These are phyloP conservation scores for Francoa sonchifolia DNA, from an alignment of 441 rosid genomes.

Conservation along the genomic window DNA sequence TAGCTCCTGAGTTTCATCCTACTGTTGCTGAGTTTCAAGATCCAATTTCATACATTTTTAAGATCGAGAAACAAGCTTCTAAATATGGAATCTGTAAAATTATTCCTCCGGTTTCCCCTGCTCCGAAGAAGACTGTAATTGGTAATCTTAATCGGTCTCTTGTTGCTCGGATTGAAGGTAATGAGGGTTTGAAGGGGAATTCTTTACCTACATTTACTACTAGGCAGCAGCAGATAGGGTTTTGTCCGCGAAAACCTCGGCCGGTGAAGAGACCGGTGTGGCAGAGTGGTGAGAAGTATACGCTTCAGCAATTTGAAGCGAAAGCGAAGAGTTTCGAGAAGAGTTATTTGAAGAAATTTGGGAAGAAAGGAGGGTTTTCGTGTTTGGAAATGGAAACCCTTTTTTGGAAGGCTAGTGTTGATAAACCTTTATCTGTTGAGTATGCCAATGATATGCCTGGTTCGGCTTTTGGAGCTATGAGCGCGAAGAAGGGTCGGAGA, in stretches of 20 bases:
- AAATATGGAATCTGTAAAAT: slow-evolving; percentile 96
- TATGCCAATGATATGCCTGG: slow-evolving; percentile 99
- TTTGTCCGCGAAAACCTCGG: too few relatives aligned
- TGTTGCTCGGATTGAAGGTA: slow-evolving; percentile 11
- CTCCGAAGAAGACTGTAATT: slow-evolving; percentile 73
- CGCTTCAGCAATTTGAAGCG: slow-evolving; percentile 86
- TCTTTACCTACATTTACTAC: slow-evolving; percentile 82
- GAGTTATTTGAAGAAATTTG: slow-evolving; percentile 48
- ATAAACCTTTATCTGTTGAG: slow-evolving; percentile 78
- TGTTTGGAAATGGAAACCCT: slow-evolving; percentile 68
- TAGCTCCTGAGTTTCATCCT: slow-evolving; percentile 88
- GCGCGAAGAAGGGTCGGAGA: too few relatives aligned
- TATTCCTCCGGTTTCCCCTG: slow-evolving; percentile 87
- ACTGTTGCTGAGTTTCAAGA: slow-evolving; percentile 97
- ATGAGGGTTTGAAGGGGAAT: slow-evolving; percentile 29
- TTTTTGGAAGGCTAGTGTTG: slow-evolving; percentile 85
- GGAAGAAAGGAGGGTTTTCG: slow-evolving; percentile 55
- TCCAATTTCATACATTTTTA: slow-evolving; percentile 94
- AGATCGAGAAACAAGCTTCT: slow-evolving; percentile 89
- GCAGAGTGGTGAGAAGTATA: slow-evolving; percentile 95
- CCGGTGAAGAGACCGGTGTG: slow-evolving; percentile 94
- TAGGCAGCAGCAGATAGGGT: slow-evolving; percentile 93
- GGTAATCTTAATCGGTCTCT: slow-evolving; percentile 75
- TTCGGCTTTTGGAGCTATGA: slow-evolving; percentile 83
- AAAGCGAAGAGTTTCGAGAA: slow-evolving; percentile 73